Percentiles rank a stretch among this genome's conserved stretches.
Evolutionary conservation across 2,329 filamentous ascomycete species (phyloP).

Genomic region (Pezicula radicicola): DNA sequence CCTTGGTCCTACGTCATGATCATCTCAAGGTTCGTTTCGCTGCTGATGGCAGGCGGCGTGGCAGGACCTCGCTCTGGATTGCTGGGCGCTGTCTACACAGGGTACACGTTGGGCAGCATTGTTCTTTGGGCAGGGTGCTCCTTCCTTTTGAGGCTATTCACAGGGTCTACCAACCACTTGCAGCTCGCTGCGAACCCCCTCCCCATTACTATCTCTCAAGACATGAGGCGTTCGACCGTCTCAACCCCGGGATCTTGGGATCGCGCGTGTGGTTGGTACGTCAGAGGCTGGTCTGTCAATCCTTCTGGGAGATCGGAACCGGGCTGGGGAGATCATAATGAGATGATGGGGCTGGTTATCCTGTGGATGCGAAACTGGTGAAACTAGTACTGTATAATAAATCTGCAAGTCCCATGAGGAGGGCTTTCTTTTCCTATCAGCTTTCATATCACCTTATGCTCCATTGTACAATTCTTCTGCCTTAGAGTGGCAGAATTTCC

Average conservation of each 20-base stretch:
- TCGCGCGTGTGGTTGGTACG: neutral
- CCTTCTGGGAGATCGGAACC: constrained; percentile 3
- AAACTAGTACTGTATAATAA: constrained; percentile 14
- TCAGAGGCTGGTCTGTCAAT: neutral
- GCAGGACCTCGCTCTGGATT: neutral
- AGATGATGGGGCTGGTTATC: constrained; percentile 12
- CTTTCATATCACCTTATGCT: neutral
- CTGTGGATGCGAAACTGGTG: constrained; percentile 2
- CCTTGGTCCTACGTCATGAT: neutral
- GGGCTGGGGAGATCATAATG: constrained; percentile 7
- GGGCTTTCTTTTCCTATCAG: constrained; percentile 1
- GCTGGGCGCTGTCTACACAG: neutral
- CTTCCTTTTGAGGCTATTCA: constrained; percentile 9
- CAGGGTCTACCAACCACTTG: constrained; percentile 4
- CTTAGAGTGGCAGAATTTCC: neutral
- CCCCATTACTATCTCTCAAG: neutral
- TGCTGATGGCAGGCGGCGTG: neutral
- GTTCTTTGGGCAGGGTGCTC: constrained; percentile 14
- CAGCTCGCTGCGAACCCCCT: neutral
- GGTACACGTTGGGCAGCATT: constrained; percentile 17
- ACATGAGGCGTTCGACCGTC: neutral
- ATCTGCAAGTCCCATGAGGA: constrained; percentile 6
- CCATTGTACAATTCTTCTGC: neutral
- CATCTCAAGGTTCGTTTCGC: neutral
- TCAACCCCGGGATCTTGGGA: neutral